Evolutionary conservation across 768 basidiomycete species (phyloP).

Genomic region (Calvatia gigantea): DNA sequence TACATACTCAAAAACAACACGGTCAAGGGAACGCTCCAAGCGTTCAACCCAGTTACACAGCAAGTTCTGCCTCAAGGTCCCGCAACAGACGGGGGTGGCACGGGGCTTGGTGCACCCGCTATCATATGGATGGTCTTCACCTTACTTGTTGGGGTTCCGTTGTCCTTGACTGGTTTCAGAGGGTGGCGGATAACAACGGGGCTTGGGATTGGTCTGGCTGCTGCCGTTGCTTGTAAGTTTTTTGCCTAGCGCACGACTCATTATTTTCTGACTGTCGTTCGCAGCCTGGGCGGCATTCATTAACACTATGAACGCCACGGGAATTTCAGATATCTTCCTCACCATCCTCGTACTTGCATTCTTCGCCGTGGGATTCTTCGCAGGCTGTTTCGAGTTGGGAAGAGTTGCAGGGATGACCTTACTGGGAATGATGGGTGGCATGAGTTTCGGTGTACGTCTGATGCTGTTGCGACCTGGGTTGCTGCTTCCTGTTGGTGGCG

Average conservation of each 20-base stretch:
- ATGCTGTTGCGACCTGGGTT: conserved; percentile 47
- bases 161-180: conserved; percentile 54
- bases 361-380: conserved; percentile 46
- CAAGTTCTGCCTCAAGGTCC: conserved; percentile 46
- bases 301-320: conserved; percentile 46
- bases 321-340: conserved; percentile 50
- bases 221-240: conserved; percentile 40
- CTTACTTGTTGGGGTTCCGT: conserved; percentile 47
- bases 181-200: conserved; percentile 56
- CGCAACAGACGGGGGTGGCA: conserved; percentile 58
- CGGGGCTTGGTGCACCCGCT: conserved; percentile 41
- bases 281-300: conserved; percentile 63
- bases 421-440: conserved; percentile 51
- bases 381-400: conserved; percentile 53
- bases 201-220: conserved; percentile 48
- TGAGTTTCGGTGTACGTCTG: conserved; percentile 54
- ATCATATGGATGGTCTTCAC: conserved; percentile 57
- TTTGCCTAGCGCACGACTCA: neutral
- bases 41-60: conserved; percentile 44
- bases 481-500: conserved; percentile 30
- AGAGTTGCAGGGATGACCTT: conserved; percentile 42
- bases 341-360: conserved; percentile 45
- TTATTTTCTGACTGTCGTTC: conserved; percentile 3
- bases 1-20: conserved; percentile 22
- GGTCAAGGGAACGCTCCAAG: conserved; percentile 33